Conservation (phyloP, 768 basidiomycete genomes). For the Paxillus ammoniavirescens region DNA sequence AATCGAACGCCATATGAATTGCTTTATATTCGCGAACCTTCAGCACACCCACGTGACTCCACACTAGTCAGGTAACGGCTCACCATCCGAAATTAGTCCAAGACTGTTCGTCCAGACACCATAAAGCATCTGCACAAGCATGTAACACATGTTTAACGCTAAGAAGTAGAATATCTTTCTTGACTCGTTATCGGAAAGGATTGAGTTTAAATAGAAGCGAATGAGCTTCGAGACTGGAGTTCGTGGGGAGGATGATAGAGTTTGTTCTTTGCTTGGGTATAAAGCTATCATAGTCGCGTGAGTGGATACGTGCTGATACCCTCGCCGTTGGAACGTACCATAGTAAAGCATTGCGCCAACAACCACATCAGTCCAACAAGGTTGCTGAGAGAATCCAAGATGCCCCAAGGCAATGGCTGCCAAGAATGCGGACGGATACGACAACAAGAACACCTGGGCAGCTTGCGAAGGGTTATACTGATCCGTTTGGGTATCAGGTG, state of each 20-base stretch:
- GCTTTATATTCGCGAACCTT: constrained; percentile 46
- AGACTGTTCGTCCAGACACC: constrained; percentile 98
- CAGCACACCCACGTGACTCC: not conserved
- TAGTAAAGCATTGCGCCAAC: constrained; percentile 60
- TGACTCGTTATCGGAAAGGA: constrained; percentile 88
- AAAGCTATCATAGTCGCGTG: constrained; percentile 40
- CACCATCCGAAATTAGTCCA: constrained; percentile 95
- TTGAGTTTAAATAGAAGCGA: constrained; percentile 81
- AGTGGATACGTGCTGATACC: not conserved
- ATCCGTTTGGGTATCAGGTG: constrained; percentile 48
- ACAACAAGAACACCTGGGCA: constrained; percentile 55
- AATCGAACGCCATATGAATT: constrained; percentile 99
- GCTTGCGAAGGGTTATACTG: constrained; percentile 48
- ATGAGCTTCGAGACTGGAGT: constrained; percentile 54
- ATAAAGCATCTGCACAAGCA: constrained; percentile 96
- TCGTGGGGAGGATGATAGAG: constrained; percentile 42
- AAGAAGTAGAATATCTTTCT: constrained; percentile 97
- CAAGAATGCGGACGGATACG: constrained; percentile 52
- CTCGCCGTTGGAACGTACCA: constrained; percentile 42
- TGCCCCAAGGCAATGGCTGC: constrained; percentile 54
- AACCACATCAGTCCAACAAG: constrained; percentile 56
- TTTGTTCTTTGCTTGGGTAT: constrained; percentile 47
- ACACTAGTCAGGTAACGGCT: constrained; percentile 18
- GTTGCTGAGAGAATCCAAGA: constrained; percentile 62
- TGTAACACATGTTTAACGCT: constrained; percentile 90